Evolutionary conservation across 2,329 filamentous ascomycete genomes (phyloP).

Genomic region (Conoideocrella luteorostrata): DNA sequence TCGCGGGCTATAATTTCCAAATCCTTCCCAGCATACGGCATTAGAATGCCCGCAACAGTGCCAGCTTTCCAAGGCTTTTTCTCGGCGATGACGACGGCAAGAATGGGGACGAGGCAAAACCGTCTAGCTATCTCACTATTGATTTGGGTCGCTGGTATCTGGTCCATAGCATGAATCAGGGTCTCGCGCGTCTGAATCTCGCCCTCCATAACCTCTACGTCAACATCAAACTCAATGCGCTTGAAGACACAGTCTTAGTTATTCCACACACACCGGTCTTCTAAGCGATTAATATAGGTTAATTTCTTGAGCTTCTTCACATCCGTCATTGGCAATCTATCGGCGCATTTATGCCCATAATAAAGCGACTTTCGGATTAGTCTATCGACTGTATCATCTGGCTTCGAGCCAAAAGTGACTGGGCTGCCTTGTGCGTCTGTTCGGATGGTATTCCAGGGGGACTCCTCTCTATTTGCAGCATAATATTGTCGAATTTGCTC

Average conservation of each 20-base stretch:
- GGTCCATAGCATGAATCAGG: slow-evolving; percentile 7
- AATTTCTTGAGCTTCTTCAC: slow-evolving; percentile 8
- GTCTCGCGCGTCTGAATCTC: slow-evolving; percentile 13
- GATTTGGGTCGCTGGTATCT: background rate
- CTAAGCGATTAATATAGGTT: slow-evolving; percentile 9
- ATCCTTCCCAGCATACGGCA: too few species aligned
- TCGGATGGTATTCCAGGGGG: slow-evolving; percentile 1
- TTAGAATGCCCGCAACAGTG: slow-evolving; percentile 7
- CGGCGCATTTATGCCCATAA: slow-evolving; percentile 7
- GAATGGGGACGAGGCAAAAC: slow-evolving; percentile 13
- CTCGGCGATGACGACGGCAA: slow-evolving; percentile 11
- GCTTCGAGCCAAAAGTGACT: slow-evolving; percentile 1
- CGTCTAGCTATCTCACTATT: slow-evolving; percentile 10
- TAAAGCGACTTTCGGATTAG: slow-evolving; percentile 5
- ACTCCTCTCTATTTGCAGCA: background rate
- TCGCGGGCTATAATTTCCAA: too few species aligned
- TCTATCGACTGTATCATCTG: slow-evolving; percentile 5
- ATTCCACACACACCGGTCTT: slow-evolving; percentile 10
- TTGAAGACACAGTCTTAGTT: slow-evolving; percentile 14
- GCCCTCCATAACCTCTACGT: slow-evolving; percentile 9
- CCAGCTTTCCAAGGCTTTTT: slow-evolving; percentile 5
- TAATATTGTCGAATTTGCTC: slow-evolving; percentile 4
- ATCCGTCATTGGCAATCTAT: slow-evolving; percentile 10
- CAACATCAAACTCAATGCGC: slow-evolving; percentile 15
- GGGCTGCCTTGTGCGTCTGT: background rate